phyloP scores from a whole-genome alignment of 441 rosid genomes.

The Euphorbia corollata region DNA sequence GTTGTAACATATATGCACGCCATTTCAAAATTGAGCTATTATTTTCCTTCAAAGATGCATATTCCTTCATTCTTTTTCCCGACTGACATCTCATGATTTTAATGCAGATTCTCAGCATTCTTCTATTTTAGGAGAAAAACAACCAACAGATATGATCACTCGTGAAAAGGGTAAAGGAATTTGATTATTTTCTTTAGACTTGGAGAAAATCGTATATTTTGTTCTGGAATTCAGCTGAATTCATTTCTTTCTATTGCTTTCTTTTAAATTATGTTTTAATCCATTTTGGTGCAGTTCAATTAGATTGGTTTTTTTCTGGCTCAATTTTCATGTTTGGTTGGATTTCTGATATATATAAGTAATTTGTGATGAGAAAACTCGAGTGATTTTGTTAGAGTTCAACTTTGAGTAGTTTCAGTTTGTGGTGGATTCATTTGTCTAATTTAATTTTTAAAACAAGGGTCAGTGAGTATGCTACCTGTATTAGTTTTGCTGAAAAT shows the following conservation, averaged over 20 bases:
- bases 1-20: neutral
- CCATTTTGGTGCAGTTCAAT: neutral
- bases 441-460: neutral
- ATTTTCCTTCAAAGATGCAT: too few species aligned
- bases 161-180: constrained; percentile 7
- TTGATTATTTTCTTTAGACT: neutral
- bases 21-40: neutral
- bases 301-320: neutral
- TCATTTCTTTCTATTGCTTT: neutral
- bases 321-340: neutral
- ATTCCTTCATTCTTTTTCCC: neutral
- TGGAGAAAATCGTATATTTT: neutral
- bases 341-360: neutral
- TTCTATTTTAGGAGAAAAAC: constrained; percentile 19
- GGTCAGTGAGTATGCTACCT: neutral
- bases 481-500: neutral
- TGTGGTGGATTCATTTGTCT: neutral
- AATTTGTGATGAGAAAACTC: neutral
- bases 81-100: constrained; percentile 2
- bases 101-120: constrained; percentile 28
- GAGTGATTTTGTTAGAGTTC: neutral
- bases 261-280: neutral
- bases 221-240: neutral
- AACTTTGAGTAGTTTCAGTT: neutral
- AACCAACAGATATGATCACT: constrained; percentile 11